These are phyloP conservation scores for Paxillus ammoniavirescens DNA, from an alignment of 768 basidiomycete species.

Conservation along the genomic window DNA sequence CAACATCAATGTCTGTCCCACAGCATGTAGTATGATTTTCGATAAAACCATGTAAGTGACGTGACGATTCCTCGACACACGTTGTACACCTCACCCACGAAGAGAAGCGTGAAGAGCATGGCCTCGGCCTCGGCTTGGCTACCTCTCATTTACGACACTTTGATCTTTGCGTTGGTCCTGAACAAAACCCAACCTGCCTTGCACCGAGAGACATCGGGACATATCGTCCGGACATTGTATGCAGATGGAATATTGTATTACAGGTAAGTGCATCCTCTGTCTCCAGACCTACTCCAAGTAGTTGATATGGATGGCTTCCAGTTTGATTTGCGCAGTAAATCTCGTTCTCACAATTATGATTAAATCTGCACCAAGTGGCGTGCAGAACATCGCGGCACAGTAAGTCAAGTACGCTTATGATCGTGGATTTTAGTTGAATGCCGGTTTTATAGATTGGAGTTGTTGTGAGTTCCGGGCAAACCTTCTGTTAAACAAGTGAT, in stretches of 20 bases:
- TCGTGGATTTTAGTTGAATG: not conserved
- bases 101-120: slow-evolving; percentile 18
- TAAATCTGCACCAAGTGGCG: slow-evolving; percentile 21
- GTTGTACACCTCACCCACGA: not conserved
- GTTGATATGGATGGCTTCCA: slow-evolving; percentile 12
- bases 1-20: slow-evolving; percentile 1
- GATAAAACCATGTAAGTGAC: slow-evolving; percentile 19
- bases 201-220: slow-evolving; percentile 11
- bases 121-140: slow-evolving; percentile 41
- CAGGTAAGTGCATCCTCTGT: slow-evolving; percentile 17
- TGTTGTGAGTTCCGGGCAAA: slow-evolving; percentile 36
- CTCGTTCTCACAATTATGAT: slow-evolving; percentile 40
- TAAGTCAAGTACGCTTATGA: not conserved
- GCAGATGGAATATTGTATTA: slow-evolving; percentile 37
- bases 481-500: not conserved
- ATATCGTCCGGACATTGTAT: slow-evolving; percentile 25
- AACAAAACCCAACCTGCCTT: slow-evolving; percentile 27
- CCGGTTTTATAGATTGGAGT: slow-evolving; percentile 26
- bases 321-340: slow-evolving; percentile 39
- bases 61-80: not conserved
- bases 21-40: slow-evolving; percentile 45
- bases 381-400: slow-evolving; percentile 40
- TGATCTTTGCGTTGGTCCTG: slow-evolving; percentile 33
- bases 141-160: slow-evolving; percentile 40
- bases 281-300: not conserved